Evolutionary conservation across 1,284 basidiomycete genomes (phyloP), one percentile per base, ranked within the genome.

Genomic region (Pseudozyma sp.): DNA sequence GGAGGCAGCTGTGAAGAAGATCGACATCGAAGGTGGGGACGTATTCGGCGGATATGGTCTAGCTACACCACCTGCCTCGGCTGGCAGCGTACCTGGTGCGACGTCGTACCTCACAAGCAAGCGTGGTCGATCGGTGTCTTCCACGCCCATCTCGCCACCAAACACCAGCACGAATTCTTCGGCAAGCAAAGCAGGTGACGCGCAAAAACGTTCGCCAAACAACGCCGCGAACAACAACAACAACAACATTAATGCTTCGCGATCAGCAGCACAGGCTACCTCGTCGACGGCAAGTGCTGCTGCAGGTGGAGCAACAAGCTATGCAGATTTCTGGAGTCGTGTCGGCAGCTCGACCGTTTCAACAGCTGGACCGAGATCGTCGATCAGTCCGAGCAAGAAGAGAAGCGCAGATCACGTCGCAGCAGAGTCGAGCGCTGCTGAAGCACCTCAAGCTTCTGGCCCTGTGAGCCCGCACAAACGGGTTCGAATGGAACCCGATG

Each of bases 261-360:
- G 47, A 19, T 44, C 43, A n/a, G 16, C 37, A 29, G 16, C 37
- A 29, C 24, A 44, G 24, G 37, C 13, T 19, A 34, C 33, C 6
- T 30, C 63, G 13, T 49, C 62, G 3, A 40, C 67, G 24, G 24
- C 24, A 7, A 24, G 9, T 44, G 47, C 45, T 37, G 24, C 54
- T 42, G 55, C 52, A 42, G 62, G 57, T 52, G 68, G 68, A 29
- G 66, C 58, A 6, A 72, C 67, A 13, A 77, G 66, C 60, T 80
- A 80, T 46, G 78, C 75, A 1, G 75, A 74, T 37, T 80, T 80
- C 35, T 80, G 78, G 78, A 75, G 59, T 37, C 64, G 72, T 7
- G 69, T 79, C 1, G 75, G 72, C 17, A 70, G 63, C 45, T 59
- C 72, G 37, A 46, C 54, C 30, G 39, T 58, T 11, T 45, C 57